Base-by-base conservation (phyloP, 1,139 yeast genomes). In the Lodderomyces pseudojiufengensis region DNA sequence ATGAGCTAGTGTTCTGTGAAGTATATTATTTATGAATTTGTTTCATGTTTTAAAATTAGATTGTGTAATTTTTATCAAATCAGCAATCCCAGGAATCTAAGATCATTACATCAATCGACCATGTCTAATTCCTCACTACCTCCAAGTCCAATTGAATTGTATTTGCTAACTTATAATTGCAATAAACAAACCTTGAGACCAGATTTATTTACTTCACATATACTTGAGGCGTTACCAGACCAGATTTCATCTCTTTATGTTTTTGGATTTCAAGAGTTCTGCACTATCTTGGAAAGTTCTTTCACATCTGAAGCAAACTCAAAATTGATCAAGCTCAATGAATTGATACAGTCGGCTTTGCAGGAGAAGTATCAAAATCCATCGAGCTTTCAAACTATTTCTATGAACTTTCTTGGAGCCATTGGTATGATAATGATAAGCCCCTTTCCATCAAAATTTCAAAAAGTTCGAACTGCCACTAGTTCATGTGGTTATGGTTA, bases 231-330 rank as follows among this genome's bases (percentile, higher is more conserved):
- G 15, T 48, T 70, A 11, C 76, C 75, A 2, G 44, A 49, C 1
- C 47, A 50, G 2, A 47, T 63, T 3, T 77, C 84, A 1, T 44
- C 53, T 8, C 44, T 84, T 9, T 71, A 76, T 38, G 86, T 74
- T 0, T 72, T 85, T 51, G 94, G 86, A 1, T 71, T 87, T 36
- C 88, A 88, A 55, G 97, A 88, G 54, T 55, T 84, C 22, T 74
- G 86, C 29, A 63, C 84, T 1, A 66, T 84, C 2, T 54, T 82
- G 50, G 83, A 83, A 35, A 84, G 86, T 1, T 67, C 83, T 7
- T 73, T 78, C 37, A 59, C 60, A 2, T 55, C 55, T 2, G 33
- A 45, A 1, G 67, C 77, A 1, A 61, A 66, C 13, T 49, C 52
- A 3, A 63, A 70, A 37, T 50, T 82, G 32, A 55, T 66, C 5